Base-by-base conservation (phyloP, 2,329 filamentous ascomycete species). In the Cryphonectria radicalis region DNA sequence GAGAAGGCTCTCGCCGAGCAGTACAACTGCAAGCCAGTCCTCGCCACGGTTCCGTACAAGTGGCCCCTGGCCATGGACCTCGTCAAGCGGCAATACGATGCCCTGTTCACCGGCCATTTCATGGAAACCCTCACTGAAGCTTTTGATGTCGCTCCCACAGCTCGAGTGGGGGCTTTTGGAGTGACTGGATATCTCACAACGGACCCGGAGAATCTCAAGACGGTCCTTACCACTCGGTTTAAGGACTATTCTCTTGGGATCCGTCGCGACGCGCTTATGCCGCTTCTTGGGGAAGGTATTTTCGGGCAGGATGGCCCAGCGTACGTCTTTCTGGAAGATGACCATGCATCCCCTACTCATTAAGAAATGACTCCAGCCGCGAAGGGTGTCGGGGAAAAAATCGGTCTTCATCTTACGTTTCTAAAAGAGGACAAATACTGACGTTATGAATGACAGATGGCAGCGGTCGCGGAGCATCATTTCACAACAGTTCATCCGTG, bases 231-330 rank as follows among this genome's bases (percentile, higher is more conserved):
- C 5, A 77, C 74, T 6, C 73, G 74, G n/a, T 80, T 79, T 43
- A 71, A 74, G 4, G 76, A 80, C 60, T 80, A 71, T 63, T 70
- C 73, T 1, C 70, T 80, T 2, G 80, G 78, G 19, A 55, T 59
- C 42, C 76, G 80, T 46, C 71, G 71, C 13, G 63, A 73, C 8
- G 75, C 72, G 11, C 69, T 76, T 19, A 70, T 71, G n/a, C 77
- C 78, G 0, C 72, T 81, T 1, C 74, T 81, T 22, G 80, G 80
- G 3, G 74, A 79, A 63, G 80, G 80, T 1, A 80, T 81, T 42
- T 82, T 81, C 71, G 77, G 76, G 2, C 75, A 79, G 66, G 80
- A 81, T 46, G 80, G 80, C 4, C 35, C 64, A 1, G 67, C 77
- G 17, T 62, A 62, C 13, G 59, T 25, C 6, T n/a, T 62, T 40